These are phyloP conservation scores for Psilocybe sp. DNA, from an alignment of 768 basidiomycete species.

Conservation along the genomic window DNA sequence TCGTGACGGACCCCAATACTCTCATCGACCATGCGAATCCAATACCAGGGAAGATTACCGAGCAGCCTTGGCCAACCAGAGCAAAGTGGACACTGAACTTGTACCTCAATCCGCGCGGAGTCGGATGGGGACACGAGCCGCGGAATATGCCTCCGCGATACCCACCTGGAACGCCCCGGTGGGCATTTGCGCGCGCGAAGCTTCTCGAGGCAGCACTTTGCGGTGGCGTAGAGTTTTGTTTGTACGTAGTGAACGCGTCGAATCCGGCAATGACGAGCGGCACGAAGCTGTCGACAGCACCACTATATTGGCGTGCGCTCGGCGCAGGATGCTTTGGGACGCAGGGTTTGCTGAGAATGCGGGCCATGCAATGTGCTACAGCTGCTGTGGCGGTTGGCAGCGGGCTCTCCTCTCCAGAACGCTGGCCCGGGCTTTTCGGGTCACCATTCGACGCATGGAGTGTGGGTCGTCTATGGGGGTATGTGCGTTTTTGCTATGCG, in stretches of 20 bases:
- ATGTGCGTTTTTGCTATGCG: background rate
- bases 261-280: slow-evolving; percentile 12
- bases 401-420: slow-evolving; percentile 17
- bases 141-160: slow-evolving; percentile 15
- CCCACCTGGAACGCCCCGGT: slow-evolving; percentile 15
- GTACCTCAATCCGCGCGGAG: slow-evolving; percentile 28
- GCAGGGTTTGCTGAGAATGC: slow-evolving; percentile 13
- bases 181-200: slow-evolving; percentile 19
- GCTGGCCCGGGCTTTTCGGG: slow-evolving; percentile 22
- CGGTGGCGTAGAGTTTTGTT: slow-evolving; percentile 2
- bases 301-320: slow-evolving; percentile 8
- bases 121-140: slow-evolving; percentile 31
- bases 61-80: slow-evolving; percentile 15
- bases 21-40: background rate
- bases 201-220: slow-evolving; percentile 7
- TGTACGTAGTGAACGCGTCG: slow-evolving; percentile 12
- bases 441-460: slow-evolving; percentile 13
- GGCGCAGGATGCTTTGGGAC: slow-evolving; percentile 12
- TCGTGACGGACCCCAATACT: background rate
- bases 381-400: slow-evolving; percentile 9
- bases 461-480: slow-evolving; percentile 21
- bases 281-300: slow-evolving; percentile 8
- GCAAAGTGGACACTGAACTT: slow-evolving; percentile 27
- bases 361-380: slow-evolving; percentile 10
- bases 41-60: background rate